Percentiles rank a stretch among this genome's conserved stretches.
Evolutionary conservation across 805 yeast genomes (phyloP).

Genomic region (Myxozyma geophila): DNA sequence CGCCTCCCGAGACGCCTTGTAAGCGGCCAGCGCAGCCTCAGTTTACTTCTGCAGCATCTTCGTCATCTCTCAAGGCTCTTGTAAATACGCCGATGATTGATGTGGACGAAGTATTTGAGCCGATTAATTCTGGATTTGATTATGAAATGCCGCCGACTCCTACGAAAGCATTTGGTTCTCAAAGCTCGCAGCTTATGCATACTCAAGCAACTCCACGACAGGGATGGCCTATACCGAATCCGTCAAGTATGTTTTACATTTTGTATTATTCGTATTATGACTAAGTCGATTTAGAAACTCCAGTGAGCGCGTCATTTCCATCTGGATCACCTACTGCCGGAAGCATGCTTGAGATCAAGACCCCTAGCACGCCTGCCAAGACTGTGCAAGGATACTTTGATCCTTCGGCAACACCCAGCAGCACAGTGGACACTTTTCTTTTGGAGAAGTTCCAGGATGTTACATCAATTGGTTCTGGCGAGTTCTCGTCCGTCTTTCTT

Average conservation of each 20-base stretch:
- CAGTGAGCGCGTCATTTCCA: slow-evolving; percentile 9
- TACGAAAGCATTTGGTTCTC: slow-evolving; percentile 42
- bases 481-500: slow-evolving; percentile 85
- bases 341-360: slow-evolving; percentile 24
- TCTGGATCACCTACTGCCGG: slow-evolving; percentile 21
- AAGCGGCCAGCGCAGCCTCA: slow-evolving; percentile 49
- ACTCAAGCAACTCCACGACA: slow-evolving; percentile 9
- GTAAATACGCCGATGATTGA: not conserved
- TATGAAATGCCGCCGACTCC: slow-evolving; percentile 51
- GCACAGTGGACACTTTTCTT: slow-evolving; percentile 50
- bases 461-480: slow-evolving; percentile 77
- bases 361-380: slow-evolving; percentile 39
- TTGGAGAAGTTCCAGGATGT: slow-evolving; percentile 63
- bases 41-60: slow-evolving; percentile 15
- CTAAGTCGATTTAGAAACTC: slow-evolving; percentile 10
- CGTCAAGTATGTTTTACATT: not conserved
- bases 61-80: slow-evolving; percentile 30
- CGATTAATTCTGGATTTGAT: slow-evolving; percentile 10
- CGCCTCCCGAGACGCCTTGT: slow-evolving; percentile 69
- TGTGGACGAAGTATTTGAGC: slow-evolving; percentile 19
- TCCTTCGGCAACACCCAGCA: slow-evolving; percentile 23
- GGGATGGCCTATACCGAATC: slow-evolving; percentile 17
- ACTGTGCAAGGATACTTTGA: slow-evolving; percentile 35
- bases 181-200: slow-evolving; percentile 3
- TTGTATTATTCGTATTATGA: not conserved